Base-by-base conservation (phyloP, 148 eudicot species). In the Rhododendron williamsianum region DNA sequence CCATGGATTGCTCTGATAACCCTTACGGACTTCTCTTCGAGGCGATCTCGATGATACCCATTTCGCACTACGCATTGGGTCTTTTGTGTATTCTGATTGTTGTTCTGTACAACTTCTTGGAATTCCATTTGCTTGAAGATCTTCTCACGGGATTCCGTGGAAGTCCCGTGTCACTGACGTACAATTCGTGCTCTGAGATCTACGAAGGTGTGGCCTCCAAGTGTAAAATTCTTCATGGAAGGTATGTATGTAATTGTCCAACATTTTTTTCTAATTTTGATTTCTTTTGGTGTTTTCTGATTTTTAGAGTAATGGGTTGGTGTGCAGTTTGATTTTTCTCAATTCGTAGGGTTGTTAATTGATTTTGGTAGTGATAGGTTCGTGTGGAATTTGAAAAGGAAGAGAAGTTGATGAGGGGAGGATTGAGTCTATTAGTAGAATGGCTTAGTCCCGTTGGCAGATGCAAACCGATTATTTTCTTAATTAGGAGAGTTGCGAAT, bases 201-300 rank as follows among this genome's bases (percentile, higher is more conserved):
- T 96, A 94, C 71, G 87, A 91, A 10, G 91, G 90, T 0, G 96
- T 96, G 78, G 99, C 88, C 82, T 92, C 98, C 19, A 96, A 92
- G 90, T 96, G 99, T 87, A 86, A 85, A 41, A 87, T 90, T 90
- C 94, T 96, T 87, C 96, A 93, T 49, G 94, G 93, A 51, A 94
- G 99, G 99, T 96, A 54, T n/a, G 71, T 4, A 27, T 23, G 30
- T 13, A 16, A 72, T 74, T 78, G 45, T 69, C 35, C 3, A 46
- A 76, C 2, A 5, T 10, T 80, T 71, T 41, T 35, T 46, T 46
- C 2, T 18, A 19, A 4, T 58, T 58, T 58, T 58, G 65, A 19
- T 58, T 58, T 19, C 9, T 82, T 36, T 71, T 77, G 51, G 30
- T 51, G 8, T 78, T 69, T 10, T 45, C 21, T 86, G 60, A n/a